Percentiles rank a stretch among this genome's conserved stretches.
These are phyloP conservation scores for Podosphaera xanthii DNA, from an alignment of 2,329 filamentous ascomycete genomes.

Conservation along the genomic window DNA sequence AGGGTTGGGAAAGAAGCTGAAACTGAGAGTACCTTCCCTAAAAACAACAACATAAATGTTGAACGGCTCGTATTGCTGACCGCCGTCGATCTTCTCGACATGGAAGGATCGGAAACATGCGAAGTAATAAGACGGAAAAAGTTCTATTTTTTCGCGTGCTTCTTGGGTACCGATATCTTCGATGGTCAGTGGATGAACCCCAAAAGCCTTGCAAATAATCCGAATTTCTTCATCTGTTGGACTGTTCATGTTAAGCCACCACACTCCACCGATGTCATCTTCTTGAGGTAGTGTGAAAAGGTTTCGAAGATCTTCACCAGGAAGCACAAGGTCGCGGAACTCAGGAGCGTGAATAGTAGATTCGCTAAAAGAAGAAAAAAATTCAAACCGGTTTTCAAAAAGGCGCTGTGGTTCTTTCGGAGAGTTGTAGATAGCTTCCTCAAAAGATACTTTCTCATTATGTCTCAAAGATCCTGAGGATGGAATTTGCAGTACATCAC, in stretches of 20 bases:
- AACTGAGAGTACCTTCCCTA: conserved; percentile 81
- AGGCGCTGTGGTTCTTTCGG: conserved; percentile 7
- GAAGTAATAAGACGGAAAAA: conserved; percentile 96
- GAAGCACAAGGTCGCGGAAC: conserved; percentile 68
- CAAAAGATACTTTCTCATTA: conserved; percentile 24
- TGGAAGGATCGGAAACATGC: conserved; percentile 91
- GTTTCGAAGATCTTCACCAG: conserved; percentile 71
- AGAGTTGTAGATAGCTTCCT: conserved; percentile 14
- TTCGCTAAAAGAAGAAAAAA: conserved; percentile 89
- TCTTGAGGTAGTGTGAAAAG: conserved; percentile 52
- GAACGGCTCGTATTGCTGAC: conserved; percentile 75
- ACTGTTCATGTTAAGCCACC: conserved; percentile 92
- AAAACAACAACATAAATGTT: conserved; percentile 96
- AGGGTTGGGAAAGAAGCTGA: conserved; percentile 72
- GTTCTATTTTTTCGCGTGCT: conserved; percentile 90
- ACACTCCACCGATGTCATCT: conserved; percentile 53
- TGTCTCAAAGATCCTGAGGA: conserved; percentile 21
- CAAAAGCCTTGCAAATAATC: conserved; percentile 79
- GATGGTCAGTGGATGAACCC: conserved; percentile 81
- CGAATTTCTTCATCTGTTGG: conserved; percentile 75
- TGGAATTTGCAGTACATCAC: conserved; percentile 32
- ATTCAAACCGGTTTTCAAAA: conserved; percentile 51
- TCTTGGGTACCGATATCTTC: conserved; percentile 94
- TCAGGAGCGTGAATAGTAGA: conserved; percentile 81
- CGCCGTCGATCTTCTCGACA: conserved; percentile 50